These are phyloP conservation scores for Tothia fuscella DNA, from an alignment of 2,329 filamentous ascomycete species.

Conservation along the genomic window DNA sequence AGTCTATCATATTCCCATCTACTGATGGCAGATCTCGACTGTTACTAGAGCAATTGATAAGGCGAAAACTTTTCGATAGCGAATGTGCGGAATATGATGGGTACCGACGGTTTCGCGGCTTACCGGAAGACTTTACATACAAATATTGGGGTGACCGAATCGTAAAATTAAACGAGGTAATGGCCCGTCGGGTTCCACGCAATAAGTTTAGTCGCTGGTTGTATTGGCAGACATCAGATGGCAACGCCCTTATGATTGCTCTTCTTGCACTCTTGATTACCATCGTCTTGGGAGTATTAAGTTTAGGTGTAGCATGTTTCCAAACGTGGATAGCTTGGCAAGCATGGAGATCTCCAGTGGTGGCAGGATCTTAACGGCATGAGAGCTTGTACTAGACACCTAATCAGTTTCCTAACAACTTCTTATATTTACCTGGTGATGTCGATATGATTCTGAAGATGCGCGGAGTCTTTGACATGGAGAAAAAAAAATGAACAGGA, in stretches of 20 bases:
- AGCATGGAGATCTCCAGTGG: conserved; percentile 8
- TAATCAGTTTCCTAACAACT: too few species aligned
- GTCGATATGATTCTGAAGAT: too few species aligned
- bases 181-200: not conserved
- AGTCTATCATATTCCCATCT: not conserved
- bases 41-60: not conserved
- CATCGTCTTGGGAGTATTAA: not conserved
- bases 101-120: not conserved
- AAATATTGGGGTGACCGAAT: not conserved
- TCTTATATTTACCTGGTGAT: too few species aligned
- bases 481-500: too few species aligned
- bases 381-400: too few species aligned
- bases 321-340: not conserved
- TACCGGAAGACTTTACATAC: not conserved
- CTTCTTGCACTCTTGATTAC: not conserved
- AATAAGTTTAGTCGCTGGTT: not conserved
- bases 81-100: not conserved
- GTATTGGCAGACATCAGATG: not conserved
- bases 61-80: not conserved
- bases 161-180: not conserved
- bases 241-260: not conserved
- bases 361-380: too few species aligned
- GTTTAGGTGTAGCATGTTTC: not conserved
- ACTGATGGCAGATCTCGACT: not conserved
- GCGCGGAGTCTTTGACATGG: too few species aligned